A percentile compares a stretch with the other conserved stretches of the same genome.
phyloP scores from a whole-genome alignment of 768 basidiomycete species.

The Tulasnella sp. region DNA sequence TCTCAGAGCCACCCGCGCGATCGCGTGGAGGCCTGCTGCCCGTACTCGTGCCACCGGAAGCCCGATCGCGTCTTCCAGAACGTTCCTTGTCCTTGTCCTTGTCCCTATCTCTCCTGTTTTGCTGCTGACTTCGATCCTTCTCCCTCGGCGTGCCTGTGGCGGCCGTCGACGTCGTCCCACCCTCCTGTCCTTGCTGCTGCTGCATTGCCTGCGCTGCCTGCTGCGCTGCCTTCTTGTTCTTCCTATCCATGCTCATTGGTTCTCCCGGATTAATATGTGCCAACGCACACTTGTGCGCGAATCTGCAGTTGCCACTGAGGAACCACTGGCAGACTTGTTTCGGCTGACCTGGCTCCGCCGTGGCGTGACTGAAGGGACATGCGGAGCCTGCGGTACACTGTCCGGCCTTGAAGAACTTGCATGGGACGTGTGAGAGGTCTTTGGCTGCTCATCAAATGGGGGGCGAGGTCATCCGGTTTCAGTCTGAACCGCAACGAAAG shows the following conservation, averaged over 20 bases:
- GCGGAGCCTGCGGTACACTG: slow-evolving; percentile 89
- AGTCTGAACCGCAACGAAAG: not conserved
- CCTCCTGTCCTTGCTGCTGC: slow-evolving; percentile 29
- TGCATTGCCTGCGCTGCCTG: slow-evolving; percentile 32
- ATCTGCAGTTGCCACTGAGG: slow-evolving; percentile 87
- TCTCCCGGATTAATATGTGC: slow-evolving; percentile 94
- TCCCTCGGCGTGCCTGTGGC: slow-evolving; percentile 41
- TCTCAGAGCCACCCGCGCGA: not conserved
- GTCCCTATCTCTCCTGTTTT: slow-evolving; percentile 6
- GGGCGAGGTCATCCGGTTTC: not conserved
- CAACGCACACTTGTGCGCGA: slow-evolving; percentile 80
- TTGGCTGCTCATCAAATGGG: slow-evolving; percentile 40
- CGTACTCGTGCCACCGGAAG: not conserved
- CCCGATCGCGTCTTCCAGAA: not conserved
- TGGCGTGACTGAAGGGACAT: slow-evolving; percentile 89
- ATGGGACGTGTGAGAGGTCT: slow-evolving; percentile 93
- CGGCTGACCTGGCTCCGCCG: slow-evolving; percentile 66
- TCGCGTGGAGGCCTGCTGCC: slow-evolving; percentile 11
- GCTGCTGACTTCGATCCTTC: not conserved
- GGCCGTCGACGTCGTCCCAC: slow-evolving; percentile 53
- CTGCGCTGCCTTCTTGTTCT: slow-evolving; percentile 93
- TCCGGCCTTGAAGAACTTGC: slow-evolving; percentile 94
- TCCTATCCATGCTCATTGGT: slow-evolving; percentile 90
- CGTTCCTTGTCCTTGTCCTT: slow-evolving; percentile 24
- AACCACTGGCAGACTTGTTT: slow-evolving; percentile 87